A percentile compares a stretch with the other conserved stretches of the same genome.
These are phyloP conservation scores for Aspergillus oerlinghausenensis DNA, from an alignment of 2,329 filamentous ascomycete species.

Conservation along the genomic window DNA sequence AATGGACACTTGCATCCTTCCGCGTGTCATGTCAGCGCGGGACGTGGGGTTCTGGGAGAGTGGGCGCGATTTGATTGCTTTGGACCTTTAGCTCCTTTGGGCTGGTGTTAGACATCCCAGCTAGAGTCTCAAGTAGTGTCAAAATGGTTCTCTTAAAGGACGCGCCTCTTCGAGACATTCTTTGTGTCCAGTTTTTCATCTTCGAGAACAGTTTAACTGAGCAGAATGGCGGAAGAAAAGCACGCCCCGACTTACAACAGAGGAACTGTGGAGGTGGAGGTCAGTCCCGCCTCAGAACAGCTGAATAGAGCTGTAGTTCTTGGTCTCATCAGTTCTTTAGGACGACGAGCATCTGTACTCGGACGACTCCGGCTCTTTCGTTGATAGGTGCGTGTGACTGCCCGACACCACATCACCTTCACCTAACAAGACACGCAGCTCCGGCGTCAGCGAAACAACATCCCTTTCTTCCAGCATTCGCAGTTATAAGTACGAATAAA, in stretches of 20 bases:
- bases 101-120: neutral
- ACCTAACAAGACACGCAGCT: neutral
- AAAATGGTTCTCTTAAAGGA: neutral
- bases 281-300: neutral
- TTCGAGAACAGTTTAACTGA: neutral
- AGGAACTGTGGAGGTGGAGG: neutral
- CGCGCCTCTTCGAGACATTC: neutral
- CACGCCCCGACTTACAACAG: neutral
- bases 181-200: neutral
- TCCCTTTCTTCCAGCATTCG: neutral
- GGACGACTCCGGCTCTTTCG: neutral
- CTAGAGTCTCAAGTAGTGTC: neutral
- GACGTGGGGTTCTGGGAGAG: too few species aligned
- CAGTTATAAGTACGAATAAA: neutral
- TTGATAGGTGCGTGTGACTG: neutral
- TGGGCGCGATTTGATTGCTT: neutral
- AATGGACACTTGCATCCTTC: neutral
- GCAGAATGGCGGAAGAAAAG: neutral
- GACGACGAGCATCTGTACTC: neutral
- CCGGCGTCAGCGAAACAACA: neutral
- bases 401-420: neutral
- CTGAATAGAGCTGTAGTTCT: too few species aligned
- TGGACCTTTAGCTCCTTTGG: neutral
- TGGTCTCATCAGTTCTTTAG: neutral
- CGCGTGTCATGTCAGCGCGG: neutral